Percentiles rank a stretch among this genome's conserved stretches.
phyloP scores from a whole-genome alignment of 1,284 basidiomycete species.

The Vanrija sp. region DNA sequence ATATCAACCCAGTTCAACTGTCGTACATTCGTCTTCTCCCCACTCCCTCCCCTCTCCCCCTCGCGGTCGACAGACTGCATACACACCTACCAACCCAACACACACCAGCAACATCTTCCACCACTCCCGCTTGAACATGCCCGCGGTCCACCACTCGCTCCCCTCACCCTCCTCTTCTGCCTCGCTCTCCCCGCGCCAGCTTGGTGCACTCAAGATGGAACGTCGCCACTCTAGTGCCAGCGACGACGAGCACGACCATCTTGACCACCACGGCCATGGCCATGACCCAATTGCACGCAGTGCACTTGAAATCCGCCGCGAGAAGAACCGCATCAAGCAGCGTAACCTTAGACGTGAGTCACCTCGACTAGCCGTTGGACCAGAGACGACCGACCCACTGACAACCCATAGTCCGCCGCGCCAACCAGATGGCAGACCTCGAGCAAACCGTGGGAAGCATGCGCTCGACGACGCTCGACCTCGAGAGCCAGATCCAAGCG shows the following conservation, averaged over 20 bases:
- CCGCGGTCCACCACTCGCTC: constrained; percentile 8
- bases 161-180: constrained; percentile 13
- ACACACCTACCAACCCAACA: neutral
- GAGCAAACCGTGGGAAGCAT: constrained; percentile 24
- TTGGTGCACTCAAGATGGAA: constrained; percentile 2
- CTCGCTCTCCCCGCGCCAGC: constrained; percentile 12
- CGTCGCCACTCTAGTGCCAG: constrained; percentile 4
- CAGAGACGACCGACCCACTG: neutral
- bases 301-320: constrained; percentile 25
- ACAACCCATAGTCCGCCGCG: constrained; percentile 28
- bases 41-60: neutral
- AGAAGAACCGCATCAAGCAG: constrained; percentile 41
- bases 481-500: constrained; percentile 16
- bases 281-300: constrained; percentile 7
- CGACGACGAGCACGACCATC: constrained; percentile 9
- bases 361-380: neutral
- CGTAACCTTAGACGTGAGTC: constrained; percentile 35
- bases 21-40: neutral
- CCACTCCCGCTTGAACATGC: neutral
- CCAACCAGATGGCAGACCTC: constrained; percentile 38
- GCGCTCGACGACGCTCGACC: constrained; percentile 17
- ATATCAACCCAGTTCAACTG: neutral
- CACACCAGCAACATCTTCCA: neutral
- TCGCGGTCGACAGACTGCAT: neutral
- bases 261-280: neutral